Conservation (phyloP, 176 grass and related monocot genomes). For the Miscanthus lutarioriparius region DNA sequence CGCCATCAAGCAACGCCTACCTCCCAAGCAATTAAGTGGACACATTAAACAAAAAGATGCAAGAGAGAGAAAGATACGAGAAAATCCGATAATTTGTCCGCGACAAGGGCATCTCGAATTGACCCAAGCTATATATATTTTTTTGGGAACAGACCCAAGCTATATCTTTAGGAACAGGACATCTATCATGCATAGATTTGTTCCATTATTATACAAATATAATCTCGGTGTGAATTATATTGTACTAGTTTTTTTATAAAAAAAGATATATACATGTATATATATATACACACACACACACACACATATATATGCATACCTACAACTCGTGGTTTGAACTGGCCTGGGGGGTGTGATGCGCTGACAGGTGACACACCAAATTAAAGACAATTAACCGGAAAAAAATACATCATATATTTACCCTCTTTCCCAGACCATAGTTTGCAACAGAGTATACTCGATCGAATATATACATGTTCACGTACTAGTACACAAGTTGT, state of each 20-base stretch:
- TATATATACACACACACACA: no score
- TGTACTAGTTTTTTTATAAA: no score
- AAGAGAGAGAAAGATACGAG: neutral
- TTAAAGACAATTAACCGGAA: no score
- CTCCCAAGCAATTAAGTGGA: conserved; percentile 10
- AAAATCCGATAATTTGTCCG: conserved; percentile 2
- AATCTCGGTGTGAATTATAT: neutral
- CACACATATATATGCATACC: no score
- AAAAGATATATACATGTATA: no score
- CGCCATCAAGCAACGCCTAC: conserved; percentile 10
- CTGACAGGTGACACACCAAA: no score
- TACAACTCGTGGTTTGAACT: no score
- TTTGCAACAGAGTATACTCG: neutral
- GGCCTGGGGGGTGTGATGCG: no score
- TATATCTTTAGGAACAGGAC: neutral
- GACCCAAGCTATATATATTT: neutral
- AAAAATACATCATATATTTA: no score
- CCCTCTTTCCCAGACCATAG: neutral
- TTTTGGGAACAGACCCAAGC: neutral
- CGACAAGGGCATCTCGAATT: neutral
- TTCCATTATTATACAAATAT: neutral
- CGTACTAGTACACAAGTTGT: neutral
- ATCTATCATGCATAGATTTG: neutral
- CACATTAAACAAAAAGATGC: neutral
- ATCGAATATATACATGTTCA: neutral